Evolutionary conservation across 371 early-diverging fungal species (phyloP).

Genomic region (Mortierella sp.): DNA sequence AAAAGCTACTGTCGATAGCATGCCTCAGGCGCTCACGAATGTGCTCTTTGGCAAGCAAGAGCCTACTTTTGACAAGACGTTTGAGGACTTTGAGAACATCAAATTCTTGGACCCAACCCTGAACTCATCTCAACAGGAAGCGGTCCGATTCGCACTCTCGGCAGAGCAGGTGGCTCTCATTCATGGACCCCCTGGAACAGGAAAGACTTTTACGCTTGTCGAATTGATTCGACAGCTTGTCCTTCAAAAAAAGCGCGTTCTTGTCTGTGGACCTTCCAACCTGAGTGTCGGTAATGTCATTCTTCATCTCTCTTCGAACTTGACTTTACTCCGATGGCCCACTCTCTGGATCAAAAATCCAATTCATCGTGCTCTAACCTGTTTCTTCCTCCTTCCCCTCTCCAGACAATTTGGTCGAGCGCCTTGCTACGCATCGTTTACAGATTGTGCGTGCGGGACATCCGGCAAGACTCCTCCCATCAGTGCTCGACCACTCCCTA

Average conservation of each 20-base stretch:
- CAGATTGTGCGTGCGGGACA: conserved; percentile 89
- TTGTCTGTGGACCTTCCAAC: conserved; percentile 97
- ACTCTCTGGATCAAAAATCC: background rate
- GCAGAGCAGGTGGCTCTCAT: conserved; percentile 80
- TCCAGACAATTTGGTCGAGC: conserved; percentile 85
- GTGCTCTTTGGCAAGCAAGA: conserved; percentile 57
- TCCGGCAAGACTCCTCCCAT: conserved; percentile 82
- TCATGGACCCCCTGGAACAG: conserved; percentile 94
- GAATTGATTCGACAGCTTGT: conserved; percentile 88
- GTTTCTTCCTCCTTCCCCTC: background rate
- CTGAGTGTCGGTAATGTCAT: conserved; percentile 81
- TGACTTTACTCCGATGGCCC: background rate
- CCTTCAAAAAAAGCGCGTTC: conserved; percentile 69
- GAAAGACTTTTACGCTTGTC: conserved; percentile 94
- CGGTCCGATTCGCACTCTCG: conserved; percentile 74
- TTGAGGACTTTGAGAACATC: conserved; percentile 16
- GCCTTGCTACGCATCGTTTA: conserved; percentile 68
- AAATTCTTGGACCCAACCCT: conserved; percentile 72
- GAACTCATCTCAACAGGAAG: conserved; percentile 82
- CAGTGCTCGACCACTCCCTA: conserved; percentile 75
- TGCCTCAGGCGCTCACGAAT: conserved; percentile 46
- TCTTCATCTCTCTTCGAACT: background rate
- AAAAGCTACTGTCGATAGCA: conserved; percentile 19
- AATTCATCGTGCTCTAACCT: background rate
- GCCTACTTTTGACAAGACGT: conserved; percentile 53